Evolutionary conservation across 2,329 filamentous ascomycete species (phyloP), one percentile per base, ranked within the genome.

Genomic region (Xylaria sp.): DNA sequence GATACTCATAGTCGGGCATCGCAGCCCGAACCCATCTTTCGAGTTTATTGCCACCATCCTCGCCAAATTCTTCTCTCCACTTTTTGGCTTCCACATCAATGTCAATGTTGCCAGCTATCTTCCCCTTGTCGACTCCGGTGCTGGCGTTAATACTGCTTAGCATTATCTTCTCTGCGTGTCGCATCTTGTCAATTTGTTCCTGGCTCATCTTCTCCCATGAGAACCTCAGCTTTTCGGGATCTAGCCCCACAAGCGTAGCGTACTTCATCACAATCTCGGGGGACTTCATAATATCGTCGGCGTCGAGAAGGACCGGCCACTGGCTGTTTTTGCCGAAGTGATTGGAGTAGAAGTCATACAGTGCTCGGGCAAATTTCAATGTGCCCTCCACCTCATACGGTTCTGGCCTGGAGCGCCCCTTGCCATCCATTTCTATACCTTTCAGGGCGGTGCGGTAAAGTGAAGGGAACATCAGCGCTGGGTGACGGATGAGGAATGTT

Each of bases 401-500:
- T 26, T 71, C 69, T 10, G 53, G 31, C 9, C 20, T 33, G 6
- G 42, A 6, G 10, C 69, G 69, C 10, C 57, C 51, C 4, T 15
- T 48, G 33, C 71, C 67, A 44, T 71, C 33, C 11, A 66, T 4
- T 31, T 67, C 31, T n/a, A 64, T 15, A 42, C 44, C 66, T 10
- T 20, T 28, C 11, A 11, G 58, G 1, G 63, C 60, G 17, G 69
- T 72, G 46, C 71, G 71, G 51, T 64, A 71, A 2, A 71, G 59
- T 10, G 71, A 72, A 4, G 71, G 63, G 15, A 72, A 20, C 68
- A 66, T 60, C 56, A 71, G 44, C n/a, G 69, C 71, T 3, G 71
- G 71, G 44, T 72, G 71, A 10, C 71, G 71, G 48, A 72, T 71
- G n/a, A 72, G 67, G 26, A 72, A 64, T 1, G 71, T 71, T 9